Base-by-base conservation (phyloP, 2,329 filamentous ascomycete genomes). In the Chaetomium globosum region DNA sequence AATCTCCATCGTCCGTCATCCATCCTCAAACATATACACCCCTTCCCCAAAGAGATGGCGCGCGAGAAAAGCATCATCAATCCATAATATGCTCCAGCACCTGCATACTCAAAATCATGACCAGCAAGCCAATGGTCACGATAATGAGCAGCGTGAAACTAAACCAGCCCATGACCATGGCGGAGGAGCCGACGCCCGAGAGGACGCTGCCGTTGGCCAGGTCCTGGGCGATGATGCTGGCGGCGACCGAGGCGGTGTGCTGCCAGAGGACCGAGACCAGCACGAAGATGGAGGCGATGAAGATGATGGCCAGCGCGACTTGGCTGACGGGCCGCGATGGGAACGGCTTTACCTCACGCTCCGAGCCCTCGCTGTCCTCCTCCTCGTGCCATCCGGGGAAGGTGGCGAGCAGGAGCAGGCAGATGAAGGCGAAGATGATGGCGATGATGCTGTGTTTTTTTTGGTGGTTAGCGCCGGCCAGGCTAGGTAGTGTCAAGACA, bases 361-460 rank as follows among this genome's bases (percentile, higher is more conserved):
- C 93, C 57, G 89, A 92, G 60, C 93, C 93, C 61, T 86, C 83
- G 46, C 85, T 87, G 77, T 95, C 91, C 69, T 89, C 85, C 78
- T 96, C 92, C 78, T 97, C 92, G 78, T 98, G 93, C 92, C 95
- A 99, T 69, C 93, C 93, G 1, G 95, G 95, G 80, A 98, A 99
- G 39, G 95, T 98, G 62, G 93, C 94, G 61, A 99, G 89, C 51
- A 99, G 87, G 68, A 99, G 85, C 76, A 99, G 92, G 77, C 93
- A 97, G 78, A 98, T 85, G 80, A 98, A 98, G 72, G 95, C 93
- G 74, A 99, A 93, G 77, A 99, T 91, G 75, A 98, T 93, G 75
- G 95, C 95, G 74, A 99, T 93, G 81, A 99, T 99, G 69, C 92
- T 95, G 52, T 26, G 28, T 73, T 63, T 72, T 55, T 31, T 26